Conservation (phyloP, 805 yeast species). For the Saccharomycopsis synnaedendra region DNA sequence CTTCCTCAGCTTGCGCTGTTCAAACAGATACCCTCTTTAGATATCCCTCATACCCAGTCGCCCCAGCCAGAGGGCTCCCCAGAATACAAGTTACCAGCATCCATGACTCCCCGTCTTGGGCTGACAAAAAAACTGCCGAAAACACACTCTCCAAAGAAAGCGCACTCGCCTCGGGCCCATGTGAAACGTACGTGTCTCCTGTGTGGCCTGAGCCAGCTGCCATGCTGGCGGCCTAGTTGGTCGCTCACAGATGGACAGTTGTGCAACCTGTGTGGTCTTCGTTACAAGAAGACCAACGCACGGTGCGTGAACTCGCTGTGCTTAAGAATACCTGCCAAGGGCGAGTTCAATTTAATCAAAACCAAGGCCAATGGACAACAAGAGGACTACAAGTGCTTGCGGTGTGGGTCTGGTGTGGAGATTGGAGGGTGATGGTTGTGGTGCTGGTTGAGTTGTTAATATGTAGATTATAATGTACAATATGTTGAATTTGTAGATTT, state of each 20-base stretch:
- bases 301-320: conserved; percentile 71
- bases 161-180: conserved; percentile 6
- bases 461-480: too few species aligned
- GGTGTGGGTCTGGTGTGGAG: conserved; percentile 47
- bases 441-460: too few species aligned
- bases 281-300: conserved; percentile 90
- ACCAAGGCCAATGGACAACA: conserved; percentile 41
- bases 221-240: conserved; percentile 99
- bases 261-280: conserved; percentile 91
- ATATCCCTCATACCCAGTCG: too few species aligned
- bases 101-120: neutral
- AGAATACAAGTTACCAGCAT: neutral
- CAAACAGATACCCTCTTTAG: conserved; percentile 5
- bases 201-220: conserved; percentile 83
- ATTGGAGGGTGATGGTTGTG: conserved; percentile 19
- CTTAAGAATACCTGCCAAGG: conserved; percentile 88
- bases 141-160: neutral
- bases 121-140: conserved; percentile 17
- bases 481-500: too few species aligned
- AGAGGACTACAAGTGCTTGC: conserved; percentile 41
- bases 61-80: neutral
- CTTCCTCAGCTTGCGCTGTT: conserved; percentile 8
- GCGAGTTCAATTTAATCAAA: conserved; percentile 87
- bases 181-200: conserved; percentile 63
- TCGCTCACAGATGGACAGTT: conserved; percentile 82